These are phyloP conservation scores for Suillus spraguei DNA, from an alignment of 768 basidiomycete genomes.

Conservation along the genomic window DNA sequence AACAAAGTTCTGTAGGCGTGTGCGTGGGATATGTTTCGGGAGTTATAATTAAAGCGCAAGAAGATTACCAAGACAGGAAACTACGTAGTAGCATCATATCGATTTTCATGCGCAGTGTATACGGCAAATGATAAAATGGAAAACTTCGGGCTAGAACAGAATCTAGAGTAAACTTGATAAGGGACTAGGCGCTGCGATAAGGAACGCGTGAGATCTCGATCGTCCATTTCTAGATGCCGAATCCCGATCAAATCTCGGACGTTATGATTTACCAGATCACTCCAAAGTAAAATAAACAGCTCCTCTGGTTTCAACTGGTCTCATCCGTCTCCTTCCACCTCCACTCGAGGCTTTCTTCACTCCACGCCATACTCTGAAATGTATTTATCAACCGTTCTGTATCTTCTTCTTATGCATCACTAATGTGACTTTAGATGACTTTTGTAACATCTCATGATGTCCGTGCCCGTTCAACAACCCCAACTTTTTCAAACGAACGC, in stretches of 20 bases:
- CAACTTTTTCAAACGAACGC: constrained; percentile 40
- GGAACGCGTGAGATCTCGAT: constrained; percentile 23
- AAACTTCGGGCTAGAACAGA: not conserved
- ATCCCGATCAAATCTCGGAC: constrained; percentile 5
- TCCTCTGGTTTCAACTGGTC: not conserved
- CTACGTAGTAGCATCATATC: no score
- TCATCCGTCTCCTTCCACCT: not conserved
- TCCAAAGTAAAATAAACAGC: constrained; percentile 1
- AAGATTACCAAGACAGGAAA: not conserved
- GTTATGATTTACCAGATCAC: not conserved
- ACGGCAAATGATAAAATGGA: not conserved
- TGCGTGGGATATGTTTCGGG: not conserved
- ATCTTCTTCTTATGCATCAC: no score
- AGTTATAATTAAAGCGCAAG: not conserved
- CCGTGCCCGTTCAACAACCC: constrained; percentile 11
- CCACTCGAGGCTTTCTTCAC: not conserved
- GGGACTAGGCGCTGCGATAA: constrained; percentile 15
- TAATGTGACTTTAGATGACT: constrained; percentile 22
- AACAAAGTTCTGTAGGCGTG: not conserved
- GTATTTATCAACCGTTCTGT: not conserved
- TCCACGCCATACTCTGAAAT: not conserved
- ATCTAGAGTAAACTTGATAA: constrained; percentile 2
- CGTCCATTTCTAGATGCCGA: constrained; percentile 8
- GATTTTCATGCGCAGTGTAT: not conserved
- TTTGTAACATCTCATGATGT: constrained; percentile 9